phyloP scores from a whole-genome alignment of 176 grass and related monocot genomes.

The Oryza glaberrima region DNA sequence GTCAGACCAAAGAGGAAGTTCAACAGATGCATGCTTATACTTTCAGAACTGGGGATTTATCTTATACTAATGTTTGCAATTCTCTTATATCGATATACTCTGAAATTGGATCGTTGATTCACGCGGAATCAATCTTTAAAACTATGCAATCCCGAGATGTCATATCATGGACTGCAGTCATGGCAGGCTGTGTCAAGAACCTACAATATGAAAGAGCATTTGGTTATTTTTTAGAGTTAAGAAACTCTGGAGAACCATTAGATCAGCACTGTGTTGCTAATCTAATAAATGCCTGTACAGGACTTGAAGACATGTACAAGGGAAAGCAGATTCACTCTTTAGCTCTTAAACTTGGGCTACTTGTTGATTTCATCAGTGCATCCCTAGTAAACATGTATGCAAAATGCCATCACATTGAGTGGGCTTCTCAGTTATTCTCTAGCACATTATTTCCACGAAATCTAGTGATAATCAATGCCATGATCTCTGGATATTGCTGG shows the following conservation, averaged over 20 bases:
- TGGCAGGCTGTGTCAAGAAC: constrained; percentile 76
- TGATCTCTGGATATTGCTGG: constrained; percentile 81
- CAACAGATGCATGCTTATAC: constrained; percentile 69
- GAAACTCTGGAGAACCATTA: constrained; percentile 41
- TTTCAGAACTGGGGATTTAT: constrained; percentile 69
- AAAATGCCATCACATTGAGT: constrained; percentile 65
- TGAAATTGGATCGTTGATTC: constrained; percentile 58
- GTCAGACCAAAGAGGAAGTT: constrained; percentile 65
- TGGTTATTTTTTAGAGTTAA: constrained; percentile 66
- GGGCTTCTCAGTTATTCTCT: constrained; percentile 62
- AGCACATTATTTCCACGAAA: constrained; percentile 43
- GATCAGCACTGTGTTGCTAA: constrained; percentile 72
- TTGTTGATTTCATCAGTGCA: constrained; percentile 66
- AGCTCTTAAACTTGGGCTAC: constrained; percentile 68
- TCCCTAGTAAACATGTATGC: constrained; percentile 92
- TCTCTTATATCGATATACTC: constrained; percentile 80
- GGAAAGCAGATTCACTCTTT: constrained; percentile 77
- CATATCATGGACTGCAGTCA: constrained; percentile 82
- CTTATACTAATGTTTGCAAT: constrained; percentile 69
- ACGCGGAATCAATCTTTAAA: constrained; percentile 57
- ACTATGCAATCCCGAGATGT: constrained; percentile 54
- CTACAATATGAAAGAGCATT: constrained; percentile 58
- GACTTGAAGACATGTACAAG: constrained; percentile 63
- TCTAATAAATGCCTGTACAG: constrained; percentile 66
- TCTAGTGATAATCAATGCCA: constrained; percentile 66